Base-by-base conservation (phyloP, 2,329 filamentous ascomycete species). In the Thielaviopsis ethacetica region DNA sequence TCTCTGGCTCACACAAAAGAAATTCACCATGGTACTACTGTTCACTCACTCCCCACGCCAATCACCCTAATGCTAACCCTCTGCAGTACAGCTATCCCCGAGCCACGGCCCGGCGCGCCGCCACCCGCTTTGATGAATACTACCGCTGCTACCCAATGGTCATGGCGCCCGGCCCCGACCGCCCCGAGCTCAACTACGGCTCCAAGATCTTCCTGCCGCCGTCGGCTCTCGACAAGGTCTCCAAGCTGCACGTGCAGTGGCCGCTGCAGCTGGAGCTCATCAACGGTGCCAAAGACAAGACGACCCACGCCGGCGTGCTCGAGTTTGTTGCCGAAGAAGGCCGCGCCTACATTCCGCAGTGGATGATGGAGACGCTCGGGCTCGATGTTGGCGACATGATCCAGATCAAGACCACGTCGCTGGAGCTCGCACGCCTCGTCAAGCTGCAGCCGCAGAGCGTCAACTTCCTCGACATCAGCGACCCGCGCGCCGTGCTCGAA, bases 311-410 rank as follows among this genome's bases (percentile, higher is more conserved):
- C 5, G 93, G 93, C 75, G 93, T 98, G 21, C 73, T 98, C 63
- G 93, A 98, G 71, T 98, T 98, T 68, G 93, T 95, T 59, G 93
- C 93, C 3, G 93, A 98, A 69, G 93, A 98, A 71, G 93, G 93
- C 55, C 87, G 93, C 69, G 90, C 94, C 58, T 98, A 98, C 72
- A 78, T 98, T 62, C 93, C 93, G 34, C 89, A 91, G 71, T 98
- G 93, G 91, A 86, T 97, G 75, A 97, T 98, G 93, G 82, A 90
- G 74, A 93, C 88, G 0, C 80, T 98, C 5, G 75, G 80, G 1
- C 82, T 98, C 59, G 91, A 97, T 61, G 88, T 91, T 1, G 93
- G 93, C 57, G 93, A 98, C 67, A 83, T 98, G 66, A 80, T 98
- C 3, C 91, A 98, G 73, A 84, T 96, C 71, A 94, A 94, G 71